phyloP scores from a whole-genome alignment of 768 basidiomycete species.

The Neoboletus brunneissimus region DNA sequence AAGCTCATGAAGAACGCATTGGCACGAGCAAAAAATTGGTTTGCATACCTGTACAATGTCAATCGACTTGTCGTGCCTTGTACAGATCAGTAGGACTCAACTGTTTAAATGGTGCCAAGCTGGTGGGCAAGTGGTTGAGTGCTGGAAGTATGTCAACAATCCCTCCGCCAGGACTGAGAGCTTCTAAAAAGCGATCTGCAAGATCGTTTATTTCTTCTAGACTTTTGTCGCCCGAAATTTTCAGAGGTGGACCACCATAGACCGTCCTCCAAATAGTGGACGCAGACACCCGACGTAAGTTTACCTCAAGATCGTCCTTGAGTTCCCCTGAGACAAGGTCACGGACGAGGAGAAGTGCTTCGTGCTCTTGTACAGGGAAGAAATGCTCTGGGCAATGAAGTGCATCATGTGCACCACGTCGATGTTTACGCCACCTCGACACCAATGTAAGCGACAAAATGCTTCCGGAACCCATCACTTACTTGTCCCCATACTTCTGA shows the following conservation, averaged over 20 bases:
- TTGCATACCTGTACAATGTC: conserved; percentile 2
- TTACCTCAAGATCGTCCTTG: conserved; percentile 1
- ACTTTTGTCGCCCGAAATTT: conserved; percentile 1
- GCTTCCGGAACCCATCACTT: neutral
- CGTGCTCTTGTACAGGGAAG: conserved; percentile 5
- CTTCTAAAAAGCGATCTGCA: neutral
- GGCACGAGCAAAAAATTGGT: conserved; percentile 4
- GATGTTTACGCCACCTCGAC: conserved; percentile 4
- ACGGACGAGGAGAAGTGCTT: conserved; percentile 6
- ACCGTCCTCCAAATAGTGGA: conserved; percentile 6
- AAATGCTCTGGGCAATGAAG: neutral
- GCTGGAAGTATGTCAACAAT: conserved; percentile 7
- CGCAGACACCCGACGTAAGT: conserved; percentile 6
- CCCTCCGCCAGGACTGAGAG: conserved; percentile 5
- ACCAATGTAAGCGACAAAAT: neutral
- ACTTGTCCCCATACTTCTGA: conserved; percentile 11
- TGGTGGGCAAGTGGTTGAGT: conserved; percentile 1
- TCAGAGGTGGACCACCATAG: conserved; percentile 6
- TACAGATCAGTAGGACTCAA: neutral
- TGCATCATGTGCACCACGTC: conserved; percentile 4
- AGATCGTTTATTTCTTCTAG: conserved; percentile 4
- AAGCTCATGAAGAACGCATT: conserved; percentile 2
- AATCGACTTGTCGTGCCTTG: neutral
- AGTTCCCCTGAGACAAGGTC: neutral
- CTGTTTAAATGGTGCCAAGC: conserved; percentile 10